Conservation (phyloP, 2,329 filamentous ascomycete genomes). For the Ophiostoma perfectum region DNA sequence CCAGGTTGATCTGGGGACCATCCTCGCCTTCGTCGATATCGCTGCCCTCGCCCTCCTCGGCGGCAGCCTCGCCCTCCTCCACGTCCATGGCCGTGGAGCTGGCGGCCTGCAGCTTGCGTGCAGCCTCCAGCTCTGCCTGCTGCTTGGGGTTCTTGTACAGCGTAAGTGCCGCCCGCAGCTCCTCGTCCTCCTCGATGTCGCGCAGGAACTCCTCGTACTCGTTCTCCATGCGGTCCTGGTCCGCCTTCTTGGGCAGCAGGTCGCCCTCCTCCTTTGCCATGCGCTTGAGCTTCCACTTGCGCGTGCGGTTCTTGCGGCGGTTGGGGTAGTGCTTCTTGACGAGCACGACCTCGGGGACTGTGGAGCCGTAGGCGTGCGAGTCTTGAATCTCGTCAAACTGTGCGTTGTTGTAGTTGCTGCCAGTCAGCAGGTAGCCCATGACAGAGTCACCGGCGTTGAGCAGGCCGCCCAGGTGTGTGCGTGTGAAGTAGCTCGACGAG, state of each 20-base stretch:
- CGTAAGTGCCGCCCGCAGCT: constrained; percentile 75
- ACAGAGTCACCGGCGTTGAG: constrained; percentile 86
- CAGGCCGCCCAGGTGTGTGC: constrained; percentile 82
- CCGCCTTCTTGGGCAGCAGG: constrained; percentile 75
- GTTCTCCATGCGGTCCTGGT: constrained; percentile 80
- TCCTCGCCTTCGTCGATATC: constrained; percentile 55
- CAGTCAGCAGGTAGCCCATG: constrained; percentile 87
- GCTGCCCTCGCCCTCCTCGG: constrained; percentile 49
- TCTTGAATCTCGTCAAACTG: constrained; percentile 78
- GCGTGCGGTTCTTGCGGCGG: constrained; percentile 71
- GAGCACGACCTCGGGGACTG: constrained; percentile 84
- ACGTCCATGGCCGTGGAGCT: constrained; percentile 37
- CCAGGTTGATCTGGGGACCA: constrained; percentile 66
- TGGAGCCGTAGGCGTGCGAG: constrained; percentile 67
- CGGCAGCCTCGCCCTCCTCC: constrained; percentile 50
- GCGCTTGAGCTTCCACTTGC: constrained; percentile 92
- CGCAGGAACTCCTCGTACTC: constrained; percentile 97
- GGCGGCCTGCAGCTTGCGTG: constrained; percentile 32
- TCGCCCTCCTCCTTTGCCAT: constrained; percentile 89
- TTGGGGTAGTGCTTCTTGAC: constrained; percentile 93
- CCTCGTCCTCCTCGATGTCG: constrained; percentile 92
- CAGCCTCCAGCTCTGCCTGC: constrained; percentile 36
- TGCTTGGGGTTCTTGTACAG: constrained; percentile 69
- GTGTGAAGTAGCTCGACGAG: constrained; percentile 75
- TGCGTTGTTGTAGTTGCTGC: constrained; percentile 86